These are phyloP conservation scores for Asterochloris erici DNA, from an alignment of 139 green algal species.

Conservation along the genomic window DNA sequence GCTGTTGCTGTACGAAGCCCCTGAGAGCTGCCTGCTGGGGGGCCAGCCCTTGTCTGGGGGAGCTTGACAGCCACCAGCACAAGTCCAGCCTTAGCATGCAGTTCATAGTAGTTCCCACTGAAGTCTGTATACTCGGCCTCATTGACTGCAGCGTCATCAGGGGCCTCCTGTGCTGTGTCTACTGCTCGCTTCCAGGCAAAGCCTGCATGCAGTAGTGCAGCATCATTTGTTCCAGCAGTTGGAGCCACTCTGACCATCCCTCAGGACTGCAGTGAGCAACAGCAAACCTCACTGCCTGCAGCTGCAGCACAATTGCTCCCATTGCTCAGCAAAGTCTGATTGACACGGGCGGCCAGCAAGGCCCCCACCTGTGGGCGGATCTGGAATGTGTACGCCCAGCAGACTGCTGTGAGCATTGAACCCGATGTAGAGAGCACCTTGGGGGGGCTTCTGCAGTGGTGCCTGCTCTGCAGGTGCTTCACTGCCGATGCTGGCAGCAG, in stretches of 20 bases:
- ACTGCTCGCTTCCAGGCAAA: conserved; percentile 25
- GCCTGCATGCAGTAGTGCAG: background rate
- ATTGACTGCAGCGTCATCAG: conserved; percentile 22
- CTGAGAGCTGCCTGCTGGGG: background rate
- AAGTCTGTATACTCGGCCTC: too few species aligned
- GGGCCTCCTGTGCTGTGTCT: conserved; percentile 28
- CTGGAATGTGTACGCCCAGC: conserved; percentile 7
- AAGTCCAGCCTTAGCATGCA: background rate
- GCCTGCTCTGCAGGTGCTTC: background rate
- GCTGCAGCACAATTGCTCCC: too few species aligned
- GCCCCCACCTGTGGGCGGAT: background rate
- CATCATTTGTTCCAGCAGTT: too few species aligned
- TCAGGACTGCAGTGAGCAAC: too few species aligned
- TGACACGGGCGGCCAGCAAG: too few species aligned
- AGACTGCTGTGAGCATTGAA: conserved; percentile 41
- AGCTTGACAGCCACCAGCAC: background rate
- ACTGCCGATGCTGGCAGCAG: background rate
- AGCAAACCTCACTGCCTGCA: too few species aligned
- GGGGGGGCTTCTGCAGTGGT: too few species aligned
- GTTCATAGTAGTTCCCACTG: background rate
- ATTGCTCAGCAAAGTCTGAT: too few species aligned
- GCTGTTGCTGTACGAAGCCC: too few species aligned
- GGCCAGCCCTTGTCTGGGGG: background rate
- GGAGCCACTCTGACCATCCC: too few species aligned
- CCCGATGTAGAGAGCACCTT: conserved; percentile 35